Percentiles rank a stretch among this genome's conserved stretches.
Evolutionary conservation across 177 flowering plant genomes (phyloP).

Genomic region (Vitis hybrid): DNA sequence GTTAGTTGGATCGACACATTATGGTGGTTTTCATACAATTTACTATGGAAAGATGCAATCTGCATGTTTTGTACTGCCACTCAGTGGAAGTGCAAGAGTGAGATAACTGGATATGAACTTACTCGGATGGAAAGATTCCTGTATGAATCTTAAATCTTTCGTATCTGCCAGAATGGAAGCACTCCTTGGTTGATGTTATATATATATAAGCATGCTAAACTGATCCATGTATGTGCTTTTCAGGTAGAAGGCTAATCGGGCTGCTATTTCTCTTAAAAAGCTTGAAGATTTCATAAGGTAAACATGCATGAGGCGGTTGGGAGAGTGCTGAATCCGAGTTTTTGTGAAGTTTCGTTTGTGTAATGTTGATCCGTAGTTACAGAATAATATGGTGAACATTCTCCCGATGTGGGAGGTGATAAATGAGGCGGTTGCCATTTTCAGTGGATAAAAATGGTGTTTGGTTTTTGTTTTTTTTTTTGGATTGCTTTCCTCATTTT

Average conservation of each 20-base stretch:
- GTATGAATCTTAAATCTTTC: no score
- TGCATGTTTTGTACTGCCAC: no score
- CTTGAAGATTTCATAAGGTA: neutral
- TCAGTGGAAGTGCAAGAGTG: no score
- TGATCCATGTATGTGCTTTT: neutral
- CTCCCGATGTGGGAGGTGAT: neutral
- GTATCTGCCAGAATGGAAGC: no score
- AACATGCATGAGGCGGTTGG: neutral
- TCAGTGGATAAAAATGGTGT: neutral
- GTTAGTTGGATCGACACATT: slow-evolving; percentile 13
- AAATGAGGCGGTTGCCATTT: no score
- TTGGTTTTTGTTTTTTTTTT: neutral
- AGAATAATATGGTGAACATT: neutral
- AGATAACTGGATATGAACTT: no score
- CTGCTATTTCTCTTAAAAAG: neutral
- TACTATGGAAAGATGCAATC: no score
- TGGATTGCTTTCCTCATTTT: no score
- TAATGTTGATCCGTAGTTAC: neutral
- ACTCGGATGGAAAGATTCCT: no score
- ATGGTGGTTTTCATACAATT: neutral
- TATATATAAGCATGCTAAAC: no score
- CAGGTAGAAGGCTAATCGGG: slow-evolving; percentile 2
- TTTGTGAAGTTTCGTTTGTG: neutral
- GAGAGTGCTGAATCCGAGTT: neutral
- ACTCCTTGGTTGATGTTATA: no score